These are phyloP conservation scores for Euphorbia pulcherrima DNA, from an alignment of 345 rosid species.

Conservation along the genomic window DNA sequence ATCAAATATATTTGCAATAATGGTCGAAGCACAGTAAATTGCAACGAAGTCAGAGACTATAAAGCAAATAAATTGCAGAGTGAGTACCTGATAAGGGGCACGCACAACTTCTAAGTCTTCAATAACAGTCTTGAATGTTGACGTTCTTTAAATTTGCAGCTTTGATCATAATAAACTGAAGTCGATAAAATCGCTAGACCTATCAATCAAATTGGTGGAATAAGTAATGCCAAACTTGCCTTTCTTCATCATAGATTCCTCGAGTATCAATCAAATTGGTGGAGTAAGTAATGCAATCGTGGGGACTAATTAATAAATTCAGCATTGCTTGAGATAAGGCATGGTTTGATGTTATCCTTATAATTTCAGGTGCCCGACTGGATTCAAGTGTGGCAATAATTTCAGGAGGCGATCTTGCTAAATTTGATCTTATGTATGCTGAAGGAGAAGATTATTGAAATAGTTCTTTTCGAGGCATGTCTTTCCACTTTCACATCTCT, in stretches of 20 bases:
- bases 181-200: slow-evolving; percentile 59
- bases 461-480: slow-evolving; percentile 12
- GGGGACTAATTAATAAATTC: too few species aligned
- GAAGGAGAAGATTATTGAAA: slow-evolving; percentile 53
- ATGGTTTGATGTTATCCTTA: background rate
- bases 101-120: slow-evolving; percentile 65
- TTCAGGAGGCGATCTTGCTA: slow-evolving; percentile 74
- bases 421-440: slow-evolving; percentile 80
- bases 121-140: slow-evolving; percentile 40
- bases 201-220: slow-evolving; percentile 54
- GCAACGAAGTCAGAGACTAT: background rate
- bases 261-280: too few species aligned
- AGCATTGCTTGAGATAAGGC: background rate
- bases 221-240: slow-evolving; percentile 87
- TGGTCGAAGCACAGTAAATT: background rate
- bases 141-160: slow-evolving; percentile 68
- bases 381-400: slow-evolving; percentile 81
- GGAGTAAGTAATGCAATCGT: too few species aligned
- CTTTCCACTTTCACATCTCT: slow-evolving; percentile 3
- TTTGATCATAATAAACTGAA: slow-evolving; percentile 68
- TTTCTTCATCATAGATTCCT: slow-evolving; percentile 51
- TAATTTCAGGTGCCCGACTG: slow-evolving; percentile 71
- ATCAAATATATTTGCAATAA: slow-evolving; percentile 5
- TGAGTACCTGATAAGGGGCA: slow-evolving; percentile 67
- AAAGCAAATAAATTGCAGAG: background rate